Evolutionary conservation across 2,329 filamentous ascomycete genomes (phyloP), one percentile per base, ranked within the genome.

Genomic region (Stagonosporopsis cucurbitacearum): DNA sequence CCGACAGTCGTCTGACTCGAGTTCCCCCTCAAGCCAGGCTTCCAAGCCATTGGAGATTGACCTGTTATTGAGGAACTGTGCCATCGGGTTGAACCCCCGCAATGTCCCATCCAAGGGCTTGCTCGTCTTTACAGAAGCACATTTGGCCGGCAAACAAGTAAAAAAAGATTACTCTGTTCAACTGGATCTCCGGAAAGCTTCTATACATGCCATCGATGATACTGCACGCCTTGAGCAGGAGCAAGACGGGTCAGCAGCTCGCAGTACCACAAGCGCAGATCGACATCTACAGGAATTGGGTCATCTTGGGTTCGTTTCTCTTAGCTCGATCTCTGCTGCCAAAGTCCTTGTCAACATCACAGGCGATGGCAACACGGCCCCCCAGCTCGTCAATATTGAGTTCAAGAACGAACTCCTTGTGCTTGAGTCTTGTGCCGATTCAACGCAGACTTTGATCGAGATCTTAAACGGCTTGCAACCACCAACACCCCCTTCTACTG

Each of bases 351-450:
- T 95, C 2, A 84, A 86, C 42, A 79, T 93, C 12, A 77, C 80
- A 20, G 79, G 82, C 9, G 80, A 83, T 36, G 80, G 80, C 2
- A 79, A 79, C 1, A 83, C 87, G 32, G 84, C 82, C 0, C 82
- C 86, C 26, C 89, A 88, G 60, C 84, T 86, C 36, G 76, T 97
- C 13, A 88, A 95, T 63, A 82, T 97, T 1, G 91, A 96, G 60
- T 79, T 98, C 42, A 86, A 86, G 58, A 93, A 96, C 68, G 89
- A 96, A 62, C 82, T 99, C 1, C 81, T 99, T 49, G 88, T 99
- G 30, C 79, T 99, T 6, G 95, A 99, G 75, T 96, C 93, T 1
- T 99, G 96, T 68, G 95, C 95, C 26, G 95, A 99, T 75, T 99
- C 95, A 1, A 98, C 92, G 0, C 92, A 97, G 73, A 99, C 95